phyloP scores from a whole-genome alignment of 352 stramenopile genomes.

The Pythium aristosporum region DNA sequence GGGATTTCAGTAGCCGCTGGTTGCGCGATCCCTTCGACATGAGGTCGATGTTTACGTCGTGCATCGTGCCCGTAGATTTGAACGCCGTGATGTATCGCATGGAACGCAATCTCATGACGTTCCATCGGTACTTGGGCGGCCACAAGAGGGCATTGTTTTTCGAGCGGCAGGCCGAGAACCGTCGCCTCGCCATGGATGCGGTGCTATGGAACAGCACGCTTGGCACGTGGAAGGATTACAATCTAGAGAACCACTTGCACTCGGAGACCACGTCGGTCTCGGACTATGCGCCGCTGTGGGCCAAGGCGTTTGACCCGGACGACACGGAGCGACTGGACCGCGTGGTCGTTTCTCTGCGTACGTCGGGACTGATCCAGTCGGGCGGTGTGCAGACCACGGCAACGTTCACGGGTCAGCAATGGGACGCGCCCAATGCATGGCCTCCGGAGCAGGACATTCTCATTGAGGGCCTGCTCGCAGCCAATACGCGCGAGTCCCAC shows the following conservation, averaged over 20 bases:
- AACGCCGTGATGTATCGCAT: constrained; percentile 84
- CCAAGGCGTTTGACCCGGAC: constrained; percentile 52
- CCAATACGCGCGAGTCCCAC: constrained; percentile 48
- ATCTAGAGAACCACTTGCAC: constrained; percentile 46
- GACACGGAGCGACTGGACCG: constrained; percentile 44
- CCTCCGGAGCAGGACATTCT: constrained; percentile 81
- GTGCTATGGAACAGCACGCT: constrained; percentile 66
- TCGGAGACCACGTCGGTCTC: constrained; percentile 55
- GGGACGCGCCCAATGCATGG: constrained; percentile 87
- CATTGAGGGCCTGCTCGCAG: constrained; percentile 67
- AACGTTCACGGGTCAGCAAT: constrained; percentile 80
- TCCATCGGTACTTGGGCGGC: constrained; percentile 54
- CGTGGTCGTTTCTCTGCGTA: constrained; percentile 48
- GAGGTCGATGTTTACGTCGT: constrained; percentile 66
- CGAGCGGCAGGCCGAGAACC: constrained; percentile 34
- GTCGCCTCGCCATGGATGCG: constrained; percentile 58
- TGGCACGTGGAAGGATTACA: constrained; percentile 73
- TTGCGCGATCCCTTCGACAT: constrained; percentile 58
- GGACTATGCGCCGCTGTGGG: constrained; percentile 80
- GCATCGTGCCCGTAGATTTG: constrained; percentile 81
- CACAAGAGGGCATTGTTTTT: constrained; percentile 46
- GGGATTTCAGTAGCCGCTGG: constrained; percentile 91
- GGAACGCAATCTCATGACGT: constrained; percentile 70
- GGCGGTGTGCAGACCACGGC: constrained; percentile 72
- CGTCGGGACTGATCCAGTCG: constrained; percentile 59